Percentiles rank a stretch among this genome's conserved stretches.
Evolutionary conservation across 257 asterid genomes (phyloP).

Genomic region (Verbascum thapsus): DNA sequence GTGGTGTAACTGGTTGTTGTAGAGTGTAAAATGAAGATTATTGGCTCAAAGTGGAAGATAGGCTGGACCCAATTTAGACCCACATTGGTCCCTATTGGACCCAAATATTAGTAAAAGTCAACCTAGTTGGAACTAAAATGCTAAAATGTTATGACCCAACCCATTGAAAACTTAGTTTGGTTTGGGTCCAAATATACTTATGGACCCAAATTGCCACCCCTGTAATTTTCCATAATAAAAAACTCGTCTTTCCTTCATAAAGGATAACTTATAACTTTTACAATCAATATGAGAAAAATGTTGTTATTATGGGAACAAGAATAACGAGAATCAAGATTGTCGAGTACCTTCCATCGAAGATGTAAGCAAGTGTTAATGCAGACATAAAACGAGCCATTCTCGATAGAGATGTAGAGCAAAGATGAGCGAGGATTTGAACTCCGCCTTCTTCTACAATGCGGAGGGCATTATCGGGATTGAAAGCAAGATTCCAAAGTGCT

Average conservation of each 20-base stretch:
- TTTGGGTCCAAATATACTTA: too few species aligned
- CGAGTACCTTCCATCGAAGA: conserved; percentile 86
- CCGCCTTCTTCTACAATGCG: conserved; percentile 95
- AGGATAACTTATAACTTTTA: not conserved
- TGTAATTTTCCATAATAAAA: too few species aligned
- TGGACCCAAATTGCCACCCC: too few species aligned
- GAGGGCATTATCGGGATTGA: conserved; percentile 86
- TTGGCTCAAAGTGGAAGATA: too few species aligned
- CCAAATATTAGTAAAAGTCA: too few species aligned
- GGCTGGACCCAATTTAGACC: too few species aligned
- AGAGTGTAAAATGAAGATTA: too few species aligned
- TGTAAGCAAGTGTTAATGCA: conserved; percentile 83
- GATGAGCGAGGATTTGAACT: conserved; percentile 70
- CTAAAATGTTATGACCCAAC: too few species aligned
- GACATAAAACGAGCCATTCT: conserved; percentile 98
- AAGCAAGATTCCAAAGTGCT: conserved; percentile 97
- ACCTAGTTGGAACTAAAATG: too few species aligned
- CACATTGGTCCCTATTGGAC: too few species aligned
- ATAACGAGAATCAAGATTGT: not conserved
- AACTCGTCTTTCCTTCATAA: not conserved
- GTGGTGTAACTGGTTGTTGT: too few species aligned
- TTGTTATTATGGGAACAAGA: not conserved
- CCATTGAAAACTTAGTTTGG: too few species aligned
- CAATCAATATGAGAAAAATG: not conserved
- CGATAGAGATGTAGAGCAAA: conserved; percentile 76